Evolutionary conservation across 805 yeast species (phyloP).

Genomic region (Lachancea sp.): DNA sequence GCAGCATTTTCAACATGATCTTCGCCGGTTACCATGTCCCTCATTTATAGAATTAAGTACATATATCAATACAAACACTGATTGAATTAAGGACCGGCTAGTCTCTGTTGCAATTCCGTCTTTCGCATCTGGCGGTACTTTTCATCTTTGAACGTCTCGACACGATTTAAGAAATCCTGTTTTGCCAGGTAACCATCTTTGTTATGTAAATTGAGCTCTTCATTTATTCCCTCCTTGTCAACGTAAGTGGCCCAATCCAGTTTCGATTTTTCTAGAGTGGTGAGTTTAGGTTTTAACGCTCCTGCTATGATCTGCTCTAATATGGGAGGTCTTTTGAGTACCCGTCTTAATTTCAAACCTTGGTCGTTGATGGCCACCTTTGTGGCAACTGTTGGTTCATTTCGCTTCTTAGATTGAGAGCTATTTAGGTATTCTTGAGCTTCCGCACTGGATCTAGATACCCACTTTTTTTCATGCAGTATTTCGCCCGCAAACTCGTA

Average conservation of each 20-base stretch:
- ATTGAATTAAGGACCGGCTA: background rate
- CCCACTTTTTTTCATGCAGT: conserved; percentile 70
- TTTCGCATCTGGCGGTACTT: conserved; percentile 36
- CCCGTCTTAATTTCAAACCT: conserved; percentile 41
- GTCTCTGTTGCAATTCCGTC: conserved; percentile 30
- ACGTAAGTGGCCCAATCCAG: conserved; percentile 95
- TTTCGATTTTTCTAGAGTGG: conserved; percentile 87
- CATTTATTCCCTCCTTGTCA: conserved; percentile 75
- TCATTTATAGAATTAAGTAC: conserved; percentile 35
- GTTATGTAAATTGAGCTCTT: conserved; percentile 72
- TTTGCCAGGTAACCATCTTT: conserved; percentile 88
- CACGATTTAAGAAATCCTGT: conserved; percentile 80
- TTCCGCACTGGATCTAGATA: conserved; percentile 72
- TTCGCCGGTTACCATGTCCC: conserved; percentile 65
- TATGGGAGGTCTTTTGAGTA: conserved; percentile 66
- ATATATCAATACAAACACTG: background rate
- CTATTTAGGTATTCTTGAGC: conserved; percentile 74
- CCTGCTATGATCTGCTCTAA: conserved; percentile 69
- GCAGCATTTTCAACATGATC: conserved; percentile 75
- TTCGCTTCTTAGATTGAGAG: conserved; percentile 24
- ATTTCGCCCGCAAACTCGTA: conserved; percentile 88
- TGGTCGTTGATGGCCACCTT: conserved; percentile 14
- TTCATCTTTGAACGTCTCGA: conserved; percentile 43
- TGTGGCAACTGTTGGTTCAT: conserved; percentile 8
- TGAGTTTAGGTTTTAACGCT: conserved; percentile 67